phyloP scores from a whole-genome alignment of 1,284 basidiomycete genomes.

The Ganoderma meredithae region DNA sequence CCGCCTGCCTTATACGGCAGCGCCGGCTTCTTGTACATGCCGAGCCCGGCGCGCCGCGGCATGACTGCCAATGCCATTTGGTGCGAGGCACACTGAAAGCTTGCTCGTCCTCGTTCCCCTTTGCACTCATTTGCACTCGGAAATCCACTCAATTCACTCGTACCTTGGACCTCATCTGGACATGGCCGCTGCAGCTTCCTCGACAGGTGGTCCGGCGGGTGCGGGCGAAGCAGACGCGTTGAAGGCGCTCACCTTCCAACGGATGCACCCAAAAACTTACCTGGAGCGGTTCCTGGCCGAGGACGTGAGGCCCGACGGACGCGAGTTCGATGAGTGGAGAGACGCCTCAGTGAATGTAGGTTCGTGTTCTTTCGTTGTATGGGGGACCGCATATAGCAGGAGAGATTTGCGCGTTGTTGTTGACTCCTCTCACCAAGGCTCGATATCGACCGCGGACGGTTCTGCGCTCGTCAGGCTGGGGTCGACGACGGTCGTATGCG shows the following conservation, averaged over 20 bases:
- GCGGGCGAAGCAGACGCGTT: slow-evolving; percentile 42
- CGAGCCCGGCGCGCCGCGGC: neutral
- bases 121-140: neutral
- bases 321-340: slow-evolving; percentile 68
- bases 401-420: neutral
- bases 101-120: neutral
- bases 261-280: slow-evolving; percentile 83
- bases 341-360: slow-evolving; percentile 77
- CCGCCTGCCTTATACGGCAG: neutral
- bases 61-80: too few species aligned
- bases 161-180: neutral
- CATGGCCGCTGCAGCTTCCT: slow-evolving; percentile 35
- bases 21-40: neutral
- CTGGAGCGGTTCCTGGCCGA: slow-evolving; percentile 81
- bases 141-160: neutral
- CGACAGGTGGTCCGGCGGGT: slow-evolving; percentile 16
- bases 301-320: slow-evolving; percentile 78
- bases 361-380: slow-evolving; percentile 46
- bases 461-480: slow-evolving; percentile 91
- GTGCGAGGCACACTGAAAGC: neutral
- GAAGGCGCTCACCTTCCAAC: slow-evolving; percentile 79
- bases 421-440: slow-evolving; percentile 54
- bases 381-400: neutral
- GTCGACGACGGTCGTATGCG: slow-evolving; percentile 90
- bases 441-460: slow-evolving; percentile 90